Evolutionary conservation across 2,329 filamentous ascomycete genomes (phyloP).

Genomic region (Tolypocladium inflatum): DNA sequence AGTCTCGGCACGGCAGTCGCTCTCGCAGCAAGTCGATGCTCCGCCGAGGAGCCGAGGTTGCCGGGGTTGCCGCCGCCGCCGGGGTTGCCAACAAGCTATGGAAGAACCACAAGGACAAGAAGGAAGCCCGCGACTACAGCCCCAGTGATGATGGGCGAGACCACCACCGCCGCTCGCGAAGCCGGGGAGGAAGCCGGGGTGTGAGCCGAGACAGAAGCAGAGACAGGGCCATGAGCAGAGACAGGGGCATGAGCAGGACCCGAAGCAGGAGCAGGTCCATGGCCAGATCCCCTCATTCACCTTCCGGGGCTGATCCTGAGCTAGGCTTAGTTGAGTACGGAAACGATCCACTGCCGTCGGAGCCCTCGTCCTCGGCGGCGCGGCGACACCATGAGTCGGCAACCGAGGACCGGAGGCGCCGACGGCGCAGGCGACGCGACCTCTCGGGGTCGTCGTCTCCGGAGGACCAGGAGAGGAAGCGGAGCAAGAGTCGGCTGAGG

Average conservation of each 20-base stretch:
- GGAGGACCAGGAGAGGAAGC: conserved; percentile 28
- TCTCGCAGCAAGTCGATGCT: conserved; percentile 37
- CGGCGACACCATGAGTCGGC: conserved; percentile 37
- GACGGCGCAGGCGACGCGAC: conserved; percentile 27
- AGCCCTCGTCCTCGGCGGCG: conserved; percentile 21
- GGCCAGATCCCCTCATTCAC: conserved; percentile 39
- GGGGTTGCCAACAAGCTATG: conserved; percentile 53
- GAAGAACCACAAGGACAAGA: conserved; percentile 52
- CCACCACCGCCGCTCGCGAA: conserved; percentile 23
- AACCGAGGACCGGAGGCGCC: conserved; percentile 31
- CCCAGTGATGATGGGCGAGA: conserved; percentile 25
- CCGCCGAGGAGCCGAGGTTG: conserved; percentile 49
- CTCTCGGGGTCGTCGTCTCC: conserved; percentile 24
- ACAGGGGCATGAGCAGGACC: conserved; percentile 20
- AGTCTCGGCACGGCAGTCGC: conserved; percentile 15
- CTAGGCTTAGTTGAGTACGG: conserved; percentile 63
- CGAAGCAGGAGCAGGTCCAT: conserved; percentile 40
- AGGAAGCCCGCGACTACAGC: conserved; percentile 30
- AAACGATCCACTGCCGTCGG: conserved; percentile 41
- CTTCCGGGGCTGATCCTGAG: conserved; percentile 51
- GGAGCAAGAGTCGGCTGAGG: conserved; percentile 45
- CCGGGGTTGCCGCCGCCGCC: conserved; percentile 49
- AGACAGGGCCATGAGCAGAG: conserved; percentile 25
- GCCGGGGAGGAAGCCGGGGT: conserved; percentile 23
- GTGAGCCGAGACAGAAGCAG: conserved; percentile 13